Evolutionary conservation across 257 asterid genomes (phyloP).

Genomic region (Fraxinus excelsior): DNA sequence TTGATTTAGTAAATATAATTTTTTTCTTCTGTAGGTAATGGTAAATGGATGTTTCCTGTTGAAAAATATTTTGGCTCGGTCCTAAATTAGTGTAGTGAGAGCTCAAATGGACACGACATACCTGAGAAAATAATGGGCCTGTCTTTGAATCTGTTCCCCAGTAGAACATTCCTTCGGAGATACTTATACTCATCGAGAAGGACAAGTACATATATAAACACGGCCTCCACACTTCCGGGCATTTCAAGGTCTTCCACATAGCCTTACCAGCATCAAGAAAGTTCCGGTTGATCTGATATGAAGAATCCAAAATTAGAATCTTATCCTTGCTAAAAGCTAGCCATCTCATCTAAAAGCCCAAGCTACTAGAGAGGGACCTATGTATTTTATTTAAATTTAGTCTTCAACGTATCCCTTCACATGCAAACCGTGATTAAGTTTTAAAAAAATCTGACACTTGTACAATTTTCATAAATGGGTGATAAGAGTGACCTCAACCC

Average conservation of each 20-base stretch:
- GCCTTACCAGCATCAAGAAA: conserved; percentile 72
- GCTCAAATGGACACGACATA: conserved; percentile 24
- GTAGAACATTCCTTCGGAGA: conserved; percentile 89
- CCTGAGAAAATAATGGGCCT: conserved; percentile 88
- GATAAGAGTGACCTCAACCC: not conserved
- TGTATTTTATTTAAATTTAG: not conserved
- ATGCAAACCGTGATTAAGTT: no score
- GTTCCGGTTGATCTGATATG: conserved; percentile 68
- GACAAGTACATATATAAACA: conserved; percentile 89
- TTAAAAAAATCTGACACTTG: no score
- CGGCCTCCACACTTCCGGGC: conserved; percentile 88
- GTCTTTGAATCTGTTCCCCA: conserved; percentile 80
- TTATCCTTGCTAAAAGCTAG: not conserved
- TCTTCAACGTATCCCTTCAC: not conserved
- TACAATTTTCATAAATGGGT: no score
- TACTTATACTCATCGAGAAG: conserved; percentile 62
- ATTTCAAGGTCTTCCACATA: conserved; percentile 82
- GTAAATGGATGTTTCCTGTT: no score
- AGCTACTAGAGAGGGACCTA: not conserved
- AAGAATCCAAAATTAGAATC: conserved; percentile 27
- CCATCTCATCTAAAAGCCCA: not conserved
- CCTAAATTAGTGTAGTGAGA: not conserved
- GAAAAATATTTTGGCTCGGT: not conserved
- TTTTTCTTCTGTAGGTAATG: no score
- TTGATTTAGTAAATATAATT: no score